A percentile compares a stretch with the other conserved stretches of the same genome.
Evolutionary conservation across 2,329 filamentous ascomycete species (phyloP).

Genomic region (Penicillium sclerotigenum): DNA sequence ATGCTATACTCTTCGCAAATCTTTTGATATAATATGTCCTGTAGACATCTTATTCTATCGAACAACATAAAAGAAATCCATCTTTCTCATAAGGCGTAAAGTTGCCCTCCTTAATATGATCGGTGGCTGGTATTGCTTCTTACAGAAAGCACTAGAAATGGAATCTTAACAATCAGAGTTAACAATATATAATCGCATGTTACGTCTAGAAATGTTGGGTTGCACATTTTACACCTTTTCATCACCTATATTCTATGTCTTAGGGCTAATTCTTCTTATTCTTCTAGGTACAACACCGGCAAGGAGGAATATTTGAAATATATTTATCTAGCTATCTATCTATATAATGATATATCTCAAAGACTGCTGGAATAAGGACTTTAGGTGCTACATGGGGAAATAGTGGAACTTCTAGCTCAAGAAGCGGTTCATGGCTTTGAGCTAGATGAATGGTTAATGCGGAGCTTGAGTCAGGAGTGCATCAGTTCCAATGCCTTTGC

Average conservation of each 20-base stretch:
- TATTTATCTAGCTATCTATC: no score
- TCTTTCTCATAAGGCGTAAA: not conserved
- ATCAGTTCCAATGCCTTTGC: not conserved
- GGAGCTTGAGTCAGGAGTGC: not conserved
- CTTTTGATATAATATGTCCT: not conserved
- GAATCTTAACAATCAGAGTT: no score
- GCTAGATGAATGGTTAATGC: not conserved
- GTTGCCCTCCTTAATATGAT: not conserved
- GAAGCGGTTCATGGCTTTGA: not conserved
- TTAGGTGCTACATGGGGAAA: not conserved
- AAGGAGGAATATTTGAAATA: no score
- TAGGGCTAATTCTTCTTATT: no score
- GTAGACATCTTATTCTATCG: no score
- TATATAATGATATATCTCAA: no score
- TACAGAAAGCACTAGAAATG: not conserved
- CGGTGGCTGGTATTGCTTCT: not conserved
- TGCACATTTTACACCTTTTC: no score
- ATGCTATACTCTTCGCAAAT: not conserved
- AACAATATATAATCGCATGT: no score
- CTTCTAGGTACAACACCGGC: no score
- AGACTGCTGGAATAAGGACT: no score
- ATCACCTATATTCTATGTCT: no score
- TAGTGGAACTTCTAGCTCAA: not conserved
- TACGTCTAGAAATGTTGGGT: no score
- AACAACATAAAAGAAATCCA: not conserved